Percentiles rank a stretch among this genome's conserved stretches.
Conservation (phyloP, 768 basidiomycete species). For the Suillus sp. region DNA sequence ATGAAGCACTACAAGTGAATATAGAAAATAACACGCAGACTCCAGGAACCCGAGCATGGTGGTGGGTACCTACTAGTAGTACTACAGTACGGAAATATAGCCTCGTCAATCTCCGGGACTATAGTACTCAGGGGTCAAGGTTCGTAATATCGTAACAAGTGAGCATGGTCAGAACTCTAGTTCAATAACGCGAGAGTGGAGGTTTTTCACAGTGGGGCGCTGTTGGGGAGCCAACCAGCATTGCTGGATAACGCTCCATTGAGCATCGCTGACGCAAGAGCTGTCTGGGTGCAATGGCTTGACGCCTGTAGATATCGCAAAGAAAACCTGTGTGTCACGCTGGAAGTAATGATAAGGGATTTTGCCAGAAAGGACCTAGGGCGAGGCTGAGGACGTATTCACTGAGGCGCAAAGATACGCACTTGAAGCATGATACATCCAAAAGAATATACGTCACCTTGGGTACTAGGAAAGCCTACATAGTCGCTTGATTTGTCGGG, state of each 20-base stretch:
- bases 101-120: conserved; percentile 4
- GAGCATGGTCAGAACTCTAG: background rate
- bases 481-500: background rate
- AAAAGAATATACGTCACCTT: conserved; percentile 15
- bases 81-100: background rate
- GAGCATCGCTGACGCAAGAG: background rate
- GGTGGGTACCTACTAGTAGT: background rate
- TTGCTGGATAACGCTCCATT: conserved; percentile 16
- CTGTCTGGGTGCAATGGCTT: conserved; percentile 10
- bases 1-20: background rate
- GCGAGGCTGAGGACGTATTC: background rate
- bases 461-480: background rate
- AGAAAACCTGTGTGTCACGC: conserved; percentile 23
- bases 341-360: conserved; percentile 24
- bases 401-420: conserved; percentile 30
- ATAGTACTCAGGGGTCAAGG: background rate
- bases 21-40: background rate
- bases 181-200: background rate
- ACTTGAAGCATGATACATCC: conserved; percentile 32
- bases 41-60: background rate
- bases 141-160: background rate
- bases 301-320: conserved; percentile 18
- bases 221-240: conserved; percentile 23
- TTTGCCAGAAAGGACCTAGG: conserved; percentile 19
- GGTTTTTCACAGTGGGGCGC: background rate